phyloP scores from a whole-genome alignment of 2,329 filamentous ascomycete species.

The Neospermospora avenae region DNA sequence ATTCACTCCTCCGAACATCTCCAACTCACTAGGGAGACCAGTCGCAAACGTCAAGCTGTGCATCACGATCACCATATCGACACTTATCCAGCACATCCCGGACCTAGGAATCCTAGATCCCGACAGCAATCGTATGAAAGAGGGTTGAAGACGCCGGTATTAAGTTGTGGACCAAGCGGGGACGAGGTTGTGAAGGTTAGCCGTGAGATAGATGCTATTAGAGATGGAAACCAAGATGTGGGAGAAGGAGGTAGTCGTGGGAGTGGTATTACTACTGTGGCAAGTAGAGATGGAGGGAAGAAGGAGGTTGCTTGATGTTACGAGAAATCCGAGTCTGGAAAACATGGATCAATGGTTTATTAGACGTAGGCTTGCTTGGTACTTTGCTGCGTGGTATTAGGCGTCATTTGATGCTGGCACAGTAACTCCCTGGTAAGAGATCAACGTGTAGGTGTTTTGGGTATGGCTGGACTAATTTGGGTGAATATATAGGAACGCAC shows the following conservation, averaged over 20 bases:
- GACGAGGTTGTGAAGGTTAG: background rate
- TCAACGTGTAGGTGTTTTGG: too few species aligned
- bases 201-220: background rate
- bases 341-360: too few species aligned
- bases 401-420: too few species aligned
- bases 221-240: background rate
- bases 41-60: background rate
- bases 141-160: background rate
- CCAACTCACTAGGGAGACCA: background rate
- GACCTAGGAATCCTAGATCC: background rate
- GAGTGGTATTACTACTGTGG: slow-evolving; percentile 7
- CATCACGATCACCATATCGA: background rate
- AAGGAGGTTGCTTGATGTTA: background rate
- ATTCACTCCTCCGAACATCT: background rate
- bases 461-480: too few species aligned
- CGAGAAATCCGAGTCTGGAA: background rate
- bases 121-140: background rate
- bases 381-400: background rate
- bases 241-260: background rate
- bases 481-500: too few species aligned
- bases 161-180: background rate
- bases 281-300: background rate
- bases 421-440: too few species aligned
- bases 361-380: background rate
- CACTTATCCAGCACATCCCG: slow-evolving; percentile 6